Evolutionary conservation across 2,329 filamentous ascomycete genomes (phyloP), one percentile per base, ranked within the genome.

Genomic region (Simplicillium aogashimaense): DNA sequence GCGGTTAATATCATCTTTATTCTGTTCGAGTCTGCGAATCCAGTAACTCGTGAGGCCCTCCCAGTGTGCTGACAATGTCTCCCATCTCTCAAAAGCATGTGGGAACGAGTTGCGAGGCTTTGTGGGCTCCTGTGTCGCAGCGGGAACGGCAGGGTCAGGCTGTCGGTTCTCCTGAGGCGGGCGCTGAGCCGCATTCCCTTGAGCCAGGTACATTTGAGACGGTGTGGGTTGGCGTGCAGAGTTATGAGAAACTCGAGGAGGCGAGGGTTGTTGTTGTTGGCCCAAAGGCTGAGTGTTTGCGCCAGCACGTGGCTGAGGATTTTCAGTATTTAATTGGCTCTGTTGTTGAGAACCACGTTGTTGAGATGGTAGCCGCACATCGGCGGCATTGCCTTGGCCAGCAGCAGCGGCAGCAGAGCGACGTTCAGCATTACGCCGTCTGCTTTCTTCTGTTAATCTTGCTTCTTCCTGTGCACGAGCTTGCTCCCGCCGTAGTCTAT

Each of bases 51-150:
- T 97, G 43, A 98, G 72, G 4, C 92, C 92, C 59, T 98, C 92
- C 92, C 92, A 98, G 52, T 97, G 90, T 6, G 92, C 94, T 0
- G 92, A 98, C 3, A 98, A 66, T 0, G 86, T 90, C 58, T 98
- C 92, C 92, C 92, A 98, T 44, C 92, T 77, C 61, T 98, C 90
- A 54, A 98, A 98, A 0, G 92, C 92, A 61, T 97, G 92, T 1
- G 92, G 92, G 49, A 98, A 97, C 0, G 82, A 81, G 36, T 83
- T 86, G 42, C 79, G 69, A 39, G 73, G 60, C 38, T 72, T 63
- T 3, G 56, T 46, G n/a, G 29, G 33, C 37, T 33, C 45, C 5
- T 30, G 29, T 17, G 37, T 25, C n/a, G 33, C 46, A 42, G 18
- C 47, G 45, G 9, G 47, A 38, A 12, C 30, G 11, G 30, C 30